These are phyloP conservation scores for Mycena filopes DNA, from an alignment of 768 basidiomycete species.

Conservation along the genomic window DNA sequence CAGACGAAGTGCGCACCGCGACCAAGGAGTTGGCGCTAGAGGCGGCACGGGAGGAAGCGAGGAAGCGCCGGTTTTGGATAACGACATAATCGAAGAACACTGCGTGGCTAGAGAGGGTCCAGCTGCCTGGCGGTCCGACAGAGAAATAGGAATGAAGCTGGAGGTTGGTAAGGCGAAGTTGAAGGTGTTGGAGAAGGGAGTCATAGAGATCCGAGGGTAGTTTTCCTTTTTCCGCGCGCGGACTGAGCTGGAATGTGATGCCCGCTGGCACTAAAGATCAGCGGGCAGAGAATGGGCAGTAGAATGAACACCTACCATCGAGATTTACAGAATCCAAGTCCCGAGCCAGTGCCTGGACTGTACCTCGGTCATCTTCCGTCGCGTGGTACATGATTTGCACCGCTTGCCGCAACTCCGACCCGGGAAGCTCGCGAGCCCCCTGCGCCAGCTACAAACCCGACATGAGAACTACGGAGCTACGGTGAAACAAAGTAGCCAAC, in stretches of 20 bases:
- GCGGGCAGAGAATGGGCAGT: background rate
- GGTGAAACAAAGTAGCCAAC: background rate
- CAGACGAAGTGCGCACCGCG: background rate
- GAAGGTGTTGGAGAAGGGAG: constrained; percentile 3
- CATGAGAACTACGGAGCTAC: background rate
- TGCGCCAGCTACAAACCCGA: background rate
- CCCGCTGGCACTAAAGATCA: background rate
- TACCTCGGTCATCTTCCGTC: constrained; percentile 38
- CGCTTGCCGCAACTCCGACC: constrained; percentile 11
- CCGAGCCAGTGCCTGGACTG: constrained; percentile 14
- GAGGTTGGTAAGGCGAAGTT: background rate
- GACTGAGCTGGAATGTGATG: constrained; percentile 8
- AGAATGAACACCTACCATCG: constrained; percentile 30
- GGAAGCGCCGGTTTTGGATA: background rate
- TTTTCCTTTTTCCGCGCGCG: background rate
- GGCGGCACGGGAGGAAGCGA: background rate
- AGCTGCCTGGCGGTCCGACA: background rate
- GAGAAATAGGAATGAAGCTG: constrained; percentile 2
- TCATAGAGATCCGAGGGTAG: background rate
- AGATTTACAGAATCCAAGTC: constrained; percentile 35
- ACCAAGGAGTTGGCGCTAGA: background rate
- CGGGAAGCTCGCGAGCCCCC: background rate
- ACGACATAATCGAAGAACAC: constrained; percentile 10
- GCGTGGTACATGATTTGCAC: constrained; percentile 37
- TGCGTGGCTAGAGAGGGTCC: background rate